Conservation (phyloP, 2,329 filamentous ascomycete species). For the Cercospora zeina region DNA sequence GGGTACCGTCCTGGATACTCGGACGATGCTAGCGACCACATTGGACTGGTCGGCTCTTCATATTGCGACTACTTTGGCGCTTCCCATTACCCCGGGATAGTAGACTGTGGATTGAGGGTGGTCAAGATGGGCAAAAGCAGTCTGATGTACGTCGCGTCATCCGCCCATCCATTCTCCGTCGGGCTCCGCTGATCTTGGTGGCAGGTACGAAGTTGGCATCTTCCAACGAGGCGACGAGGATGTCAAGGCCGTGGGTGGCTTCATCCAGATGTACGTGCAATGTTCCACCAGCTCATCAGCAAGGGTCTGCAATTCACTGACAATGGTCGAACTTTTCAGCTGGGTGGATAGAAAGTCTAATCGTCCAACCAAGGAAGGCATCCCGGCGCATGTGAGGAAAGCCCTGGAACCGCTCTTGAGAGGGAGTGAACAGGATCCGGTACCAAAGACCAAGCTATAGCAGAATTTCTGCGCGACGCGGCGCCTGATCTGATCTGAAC, state of each 20-base stretch:
- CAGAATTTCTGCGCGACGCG: neutral
- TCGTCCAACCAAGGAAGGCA: slow-evolving; percentile 65
- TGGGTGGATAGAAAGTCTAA: slow-evolving; percentile 62
- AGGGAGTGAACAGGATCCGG: slow-evolving; percentile 33
- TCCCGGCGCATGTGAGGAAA: slow-evolving; percentile 58
- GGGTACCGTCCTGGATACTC: slow-evolving; percentile 63
- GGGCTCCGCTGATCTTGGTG: neutral
- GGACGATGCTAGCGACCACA: slow-evolving; percentile 70
- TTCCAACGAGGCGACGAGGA: slow-evolving; percentile 72
- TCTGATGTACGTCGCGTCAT: slow-evolving; percentile 56
- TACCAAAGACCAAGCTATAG: slow-evolving; percentile 29
- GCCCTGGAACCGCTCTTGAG: slow-evolving; percentile 41
- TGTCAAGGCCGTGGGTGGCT: slow-evolving; percentile 61
- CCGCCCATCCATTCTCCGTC: too few relatives aligned
- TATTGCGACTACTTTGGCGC: slow-evolving; percentile 78
- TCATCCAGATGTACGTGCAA: slow-evolving; percentile 27
- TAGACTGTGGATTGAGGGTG: slow-evolving; percentile 79
- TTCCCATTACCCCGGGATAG: slow-evolving; percentile 75
- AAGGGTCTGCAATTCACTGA: neutral
- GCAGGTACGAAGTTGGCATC: slow-evolving; percentile 75
- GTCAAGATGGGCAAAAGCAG: slow-evolving; percentile 82
- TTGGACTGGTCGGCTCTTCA: slow-evolving; percentile 81
- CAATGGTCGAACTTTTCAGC: neutral
- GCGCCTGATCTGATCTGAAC: neutral
- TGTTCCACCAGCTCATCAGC: neutral